phyloP scores from a whole-genome alignment of 805 yeast species.

The Candida suzukii region DNA sequence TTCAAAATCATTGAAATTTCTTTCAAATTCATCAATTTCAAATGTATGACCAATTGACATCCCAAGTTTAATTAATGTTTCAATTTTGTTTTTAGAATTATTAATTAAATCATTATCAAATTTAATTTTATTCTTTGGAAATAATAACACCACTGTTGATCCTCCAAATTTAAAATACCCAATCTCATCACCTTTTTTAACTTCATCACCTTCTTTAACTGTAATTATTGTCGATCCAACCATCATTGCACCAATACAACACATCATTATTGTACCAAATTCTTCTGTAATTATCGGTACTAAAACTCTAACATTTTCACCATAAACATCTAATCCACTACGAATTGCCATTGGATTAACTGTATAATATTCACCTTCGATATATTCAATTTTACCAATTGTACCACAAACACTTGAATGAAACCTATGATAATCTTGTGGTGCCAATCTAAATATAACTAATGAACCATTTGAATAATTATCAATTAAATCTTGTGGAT shows the following conservation, averaged over 20 bases:
- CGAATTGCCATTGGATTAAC: constrained; percentile 97
- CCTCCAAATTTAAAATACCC: constrained; percentile 98
- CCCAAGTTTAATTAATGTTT: constrained; percentile 83
- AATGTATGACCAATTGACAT: constrained; percentile 82
- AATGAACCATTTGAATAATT: constrained; percentile 50
- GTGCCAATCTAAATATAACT: constrained; percentile 84
- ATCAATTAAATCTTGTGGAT: constrained; percentile 24
- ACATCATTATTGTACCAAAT: constrained; percentile 74
- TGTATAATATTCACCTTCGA: constrained; percentile 89
- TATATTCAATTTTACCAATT: constrained; percentile 56
- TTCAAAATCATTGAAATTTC: constrained; percentile 34
- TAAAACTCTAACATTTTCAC: constrained; percentile 79
- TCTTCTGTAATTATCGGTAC: constrained; percentile 67
- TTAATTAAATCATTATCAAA: constrained; percentile 70
- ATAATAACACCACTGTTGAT: constrained; percentile 68
- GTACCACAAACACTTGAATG: constrained; percentile 81
- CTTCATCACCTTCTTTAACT: constrained; percentile 47
- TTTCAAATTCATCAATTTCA: constrained; percentile 36
- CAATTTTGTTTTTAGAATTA: constrained; percentile 65
- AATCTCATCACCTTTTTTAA: constrained; percentile 71
- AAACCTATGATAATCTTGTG: constrained; percentile 94
- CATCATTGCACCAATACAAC: constrained; percentile 98
- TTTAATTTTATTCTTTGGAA: constrained; percentile 40
- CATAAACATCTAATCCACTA: constrained; percentile 82
- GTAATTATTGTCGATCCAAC: constrained; percentile 85